Conservation (phyloP, 202 grass and related monocot genomes). For the Panicum virgatum region DNA sequence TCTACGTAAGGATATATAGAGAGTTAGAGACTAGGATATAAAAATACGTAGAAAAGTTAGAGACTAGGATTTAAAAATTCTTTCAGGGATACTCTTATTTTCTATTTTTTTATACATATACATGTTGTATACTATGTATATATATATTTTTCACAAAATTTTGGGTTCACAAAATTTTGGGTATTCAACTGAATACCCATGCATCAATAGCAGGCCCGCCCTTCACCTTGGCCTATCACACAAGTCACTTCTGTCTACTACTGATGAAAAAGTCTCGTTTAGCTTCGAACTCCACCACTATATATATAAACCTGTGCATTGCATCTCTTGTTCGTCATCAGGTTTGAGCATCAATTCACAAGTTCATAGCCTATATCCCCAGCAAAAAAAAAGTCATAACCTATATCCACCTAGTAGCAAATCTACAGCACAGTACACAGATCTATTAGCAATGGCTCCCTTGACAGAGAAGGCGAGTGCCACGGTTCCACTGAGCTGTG, state of each 20-base stretch:
- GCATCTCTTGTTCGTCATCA: not conserved
- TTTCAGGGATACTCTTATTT: no score
- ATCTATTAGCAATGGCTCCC: not conserved
- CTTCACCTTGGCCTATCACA: not conserved
- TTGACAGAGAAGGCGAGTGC: constrained; percentile 32
- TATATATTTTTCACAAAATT: no score
- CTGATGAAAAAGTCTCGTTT: not conserved
- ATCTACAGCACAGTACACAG: not conserved
- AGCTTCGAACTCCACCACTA: not conserved
- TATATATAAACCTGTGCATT: not conserved
- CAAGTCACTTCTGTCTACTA: constrained; percentile 2
- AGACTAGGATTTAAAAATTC: no score
- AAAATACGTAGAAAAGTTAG: no score
- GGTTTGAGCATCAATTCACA: not conserved
- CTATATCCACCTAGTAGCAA: not conserved
- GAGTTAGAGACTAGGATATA: no score
- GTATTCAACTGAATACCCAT: no score
- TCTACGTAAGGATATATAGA: no score
- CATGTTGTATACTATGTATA: no score
- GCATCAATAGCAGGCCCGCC: no score
- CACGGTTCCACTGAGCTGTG: not conserved
- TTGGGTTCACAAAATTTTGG: no score
- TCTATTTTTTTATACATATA: no score
- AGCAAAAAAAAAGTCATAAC: not conserved
- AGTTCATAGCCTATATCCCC: no score